Evolutionary conservation across 2,329 filamentous ascomycete species (phyloP).

Genomic region (Ilyonectria robusta): DNA sequence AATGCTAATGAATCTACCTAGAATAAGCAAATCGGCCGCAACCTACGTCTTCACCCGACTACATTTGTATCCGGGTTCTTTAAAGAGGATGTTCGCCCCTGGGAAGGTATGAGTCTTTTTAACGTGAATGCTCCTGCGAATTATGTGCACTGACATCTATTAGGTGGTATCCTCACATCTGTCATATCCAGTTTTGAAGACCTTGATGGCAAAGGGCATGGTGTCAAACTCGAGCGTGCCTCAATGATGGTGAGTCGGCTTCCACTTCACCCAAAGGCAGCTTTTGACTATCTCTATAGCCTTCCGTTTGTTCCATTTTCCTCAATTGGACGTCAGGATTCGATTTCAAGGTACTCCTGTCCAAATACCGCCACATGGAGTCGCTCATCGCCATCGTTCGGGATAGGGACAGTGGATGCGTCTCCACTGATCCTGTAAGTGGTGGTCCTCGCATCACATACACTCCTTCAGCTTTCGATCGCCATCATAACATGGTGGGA

Average conservation of each 20-base stretch:
- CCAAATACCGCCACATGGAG: constrained; percentile 22
- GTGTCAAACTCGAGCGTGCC: constrained; percentile 17
- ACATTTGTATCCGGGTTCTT: constrained; percentile 16
- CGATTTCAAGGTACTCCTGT: constrained; percentile 22
- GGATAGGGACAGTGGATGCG: constrained; percentile 3
- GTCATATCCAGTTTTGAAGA: constrained; percentile 20
- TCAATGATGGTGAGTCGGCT: constrained; percentile 18
- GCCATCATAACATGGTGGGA: constrained; percentile 8
- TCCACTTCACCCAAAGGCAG: no score
- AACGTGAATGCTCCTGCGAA: no score
- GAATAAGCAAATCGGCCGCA: constrained; percentile 25
- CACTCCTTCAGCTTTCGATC: constrained; percentile 21
- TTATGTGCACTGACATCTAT: not conserved
- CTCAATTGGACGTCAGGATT: constrained; percentile 18
- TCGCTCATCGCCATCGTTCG: constrained; percentile 13
- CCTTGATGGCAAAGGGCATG: constrained; percentile 25
- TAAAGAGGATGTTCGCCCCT: constrained; percentile 15
- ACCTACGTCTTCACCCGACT: constrained; percentile 18
- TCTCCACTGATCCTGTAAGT: not conserved
- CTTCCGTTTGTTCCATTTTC: constrained; percentile 10
- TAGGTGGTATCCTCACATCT: constrained; percentile 24
- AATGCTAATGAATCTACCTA: not conserved
- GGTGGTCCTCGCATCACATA: constrained; percentile 9
- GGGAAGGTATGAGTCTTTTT: constrained; percentile 10
- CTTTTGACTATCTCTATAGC: not conserved